Percentiles rank a stretch among this genome's conserved stretches.
Conservation (phyloP, 129 eudicot species). For the Erigeron canadensis region DNA sequence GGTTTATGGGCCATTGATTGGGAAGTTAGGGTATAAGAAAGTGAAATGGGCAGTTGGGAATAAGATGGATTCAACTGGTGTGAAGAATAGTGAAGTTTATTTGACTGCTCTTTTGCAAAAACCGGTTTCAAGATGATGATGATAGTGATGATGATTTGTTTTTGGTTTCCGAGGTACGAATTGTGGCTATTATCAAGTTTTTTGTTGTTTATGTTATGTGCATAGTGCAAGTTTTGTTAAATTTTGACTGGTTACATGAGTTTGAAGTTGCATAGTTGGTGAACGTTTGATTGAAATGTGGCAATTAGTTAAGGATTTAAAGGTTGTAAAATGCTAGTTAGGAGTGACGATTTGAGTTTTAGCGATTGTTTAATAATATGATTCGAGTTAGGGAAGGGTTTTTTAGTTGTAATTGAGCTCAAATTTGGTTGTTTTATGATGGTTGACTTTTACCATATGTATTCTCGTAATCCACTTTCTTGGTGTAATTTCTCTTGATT, state of each 20-base stretch:
- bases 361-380: not conserved
- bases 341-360: slow-evolving; percentile 5
- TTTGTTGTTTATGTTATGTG: not conserved
- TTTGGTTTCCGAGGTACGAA: slow-evolving; percentile 29
- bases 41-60: slow-evolving; percentile 88
- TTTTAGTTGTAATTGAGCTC: not conserved
- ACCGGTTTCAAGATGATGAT: slow-evolving; percentile 65
- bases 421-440: not conserved
- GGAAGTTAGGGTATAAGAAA: slow-evolving; percentile 82
- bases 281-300: not conserved
- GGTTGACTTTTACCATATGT: slow-evolving; percentile 7
- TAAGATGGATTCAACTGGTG: slow-evolving; percentile 80
- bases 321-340: slow-evolving; percentile 13
- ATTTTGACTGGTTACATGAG: slow-evolving; percentile 5
- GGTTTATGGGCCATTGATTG: slow-evolving; percentile 73
- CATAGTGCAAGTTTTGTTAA: not conserved
- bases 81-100: slow-evolving; percentile 93
- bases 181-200: not conserved
- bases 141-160: slow-evolving; percentile 27
- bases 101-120: slow-evolving; percentile 93
- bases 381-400: not conserved
- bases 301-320: slow-evolving; percentile 8
- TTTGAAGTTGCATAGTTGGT: slow-evolving; percentile 14
- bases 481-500: not conserved
- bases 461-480: not conserved